Percentiles rank a stretch among this genome's conserved stretches.
These are phyloP conservation scores for Talaromyces stipitatus DNA, from an alignment of 495 filamentous ascomycete species.

Conservation along the genomic window DNA sequence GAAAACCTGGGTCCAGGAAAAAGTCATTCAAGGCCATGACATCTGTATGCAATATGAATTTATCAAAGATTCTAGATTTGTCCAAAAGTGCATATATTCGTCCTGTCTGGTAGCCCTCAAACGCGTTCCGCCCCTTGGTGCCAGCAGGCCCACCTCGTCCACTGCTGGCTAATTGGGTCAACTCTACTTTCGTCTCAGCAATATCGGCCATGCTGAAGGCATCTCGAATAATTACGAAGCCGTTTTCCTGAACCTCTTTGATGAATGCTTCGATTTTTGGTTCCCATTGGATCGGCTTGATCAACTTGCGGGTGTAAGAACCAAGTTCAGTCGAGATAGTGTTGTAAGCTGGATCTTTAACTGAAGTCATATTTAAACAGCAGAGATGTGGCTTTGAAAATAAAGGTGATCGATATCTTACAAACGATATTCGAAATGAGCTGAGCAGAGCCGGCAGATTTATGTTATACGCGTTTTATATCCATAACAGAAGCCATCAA, in stretches of 20 bases:
- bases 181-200: neutral
- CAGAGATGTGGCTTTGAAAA: neutral
- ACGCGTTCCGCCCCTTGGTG: neutral
- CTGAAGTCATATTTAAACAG: neutral
- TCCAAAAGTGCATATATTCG: conserved; percentile 4
- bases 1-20: conserved; percentile 2
- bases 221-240: neutral
- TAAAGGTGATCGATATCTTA: neutral
- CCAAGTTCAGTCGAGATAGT: neutral
- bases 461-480: no score
- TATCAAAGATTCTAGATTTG: conserved; percentile 2
- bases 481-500: no score
- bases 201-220: neutral
- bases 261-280: neutral
- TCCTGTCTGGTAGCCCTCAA: neutral
- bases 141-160: neutral
- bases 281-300: neutral
- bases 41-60: neutral
- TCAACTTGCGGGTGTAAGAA: neutral
- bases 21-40: conserved; percentile 1
- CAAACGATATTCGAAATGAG: neutral
- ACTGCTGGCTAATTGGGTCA: neutral
- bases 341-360: neutral
- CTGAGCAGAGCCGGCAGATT: no score
- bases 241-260: neutral